Evolutionary conservation across 352 stramenopile genomes (phyloP).

Genomic region (Phytophthora podocarpi): DNA sequence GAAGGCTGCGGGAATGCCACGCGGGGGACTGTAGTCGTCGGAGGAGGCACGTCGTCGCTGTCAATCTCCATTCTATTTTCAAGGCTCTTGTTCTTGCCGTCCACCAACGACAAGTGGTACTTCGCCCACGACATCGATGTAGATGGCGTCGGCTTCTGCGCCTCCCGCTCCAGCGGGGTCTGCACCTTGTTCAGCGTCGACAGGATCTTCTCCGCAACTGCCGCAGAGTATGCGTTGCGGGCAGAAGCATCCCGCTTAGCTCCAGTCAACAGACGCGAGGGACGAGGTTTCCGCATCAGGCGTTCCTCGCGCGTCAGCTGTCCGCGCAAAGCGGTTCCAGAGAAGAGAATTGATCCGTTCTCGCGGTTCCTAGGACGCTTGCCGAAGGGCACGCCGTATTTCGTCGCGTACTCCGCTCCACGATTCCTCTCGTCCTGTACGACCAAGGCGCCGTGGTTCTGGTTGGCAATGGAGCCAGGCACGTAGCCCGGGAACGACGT

Average conservation of each 20-base stretch:
- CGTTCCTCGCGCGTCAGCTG: conserved; percentile 60
- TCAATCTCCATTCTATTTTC: conserved; percentile 33
- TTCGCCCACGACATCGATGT: conserved; percentile 88
- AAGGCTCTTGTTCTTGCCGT: conserved; percentile 28
- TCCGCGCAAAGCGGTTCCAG: conserved; percentile 34
- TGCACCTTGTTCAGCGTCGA: conserved; percentile 84
- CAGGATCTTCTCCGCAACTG: conserved; percentile 80
- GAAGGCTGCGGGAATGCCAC: conserved; percentile 40
- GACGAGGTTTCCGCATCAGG: conserved; percentile 57
- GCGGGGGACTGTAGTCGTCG: conserved; percentile 57
- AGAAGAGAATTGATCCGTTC: conserved; percentile 47
- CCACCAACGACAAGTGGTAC: conserved; percentile 71
- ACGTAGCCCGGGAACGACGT: conserved; percentile 44
- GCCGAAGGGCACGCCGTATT: conserved; percentile 38
- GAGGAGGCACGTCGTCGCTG: conserved; percentile 51
- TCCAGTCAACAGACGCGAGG: conserved; percentile 78
- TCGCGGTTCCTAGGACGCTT: conserved; percentile 54
- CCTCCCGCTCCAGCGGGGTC: conserved; percentile 73
- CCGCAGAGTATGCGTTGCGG: conserved; percentile 75
- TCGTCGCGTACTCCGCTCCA: conserved; percentile 15
- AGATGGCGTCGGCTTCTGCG: conserved; percentile 73
- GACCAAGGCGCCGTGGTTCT: conserved; percentile 30
- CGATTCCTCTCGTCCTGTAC: conserved; percentile 27
- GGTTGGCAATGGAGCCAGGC: conserved; percentile 39
- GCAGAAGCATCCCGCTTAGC: conserved; percentile 57